Conservation (phyloP, 345 rosid species). For the Euphorbia tirucalli region DNA sequence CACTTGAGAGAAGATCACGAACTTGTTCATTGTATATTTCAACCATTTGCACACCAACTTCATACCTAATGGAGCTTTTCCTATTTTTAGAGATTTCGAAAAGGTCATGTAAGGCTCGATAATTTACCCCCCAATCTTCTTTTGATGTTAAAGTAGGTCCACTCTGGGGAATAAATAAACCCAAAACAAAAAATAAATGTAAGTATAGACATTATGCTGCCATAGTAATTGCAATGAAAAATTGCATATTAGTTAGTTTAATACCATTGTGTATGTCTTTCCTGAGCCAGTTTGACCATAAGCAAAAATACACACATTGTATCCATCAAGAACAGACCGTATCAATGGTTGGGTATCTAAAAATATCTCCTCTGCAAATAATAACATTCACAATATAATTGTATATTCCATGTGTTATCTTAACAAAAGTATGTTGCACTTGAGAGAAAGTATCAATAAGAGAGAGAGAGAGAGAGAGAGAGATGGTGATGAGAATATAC, state of each 20-base stretch:
- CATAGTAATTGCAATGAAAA: slow-evolving; percentile 9
- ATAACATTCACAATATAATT: not conserved
- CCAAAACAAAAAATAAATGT: slow-evolving; percentile 9
- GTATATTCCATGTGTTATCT: not conserved
- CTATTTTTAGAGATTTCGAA: slow-evolving; percentile 76
- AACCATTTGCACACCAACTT: slow-evolving; percentile 96
- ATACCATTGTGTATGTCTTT: slow-evolving; percentile 96
- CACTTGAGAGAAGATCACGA: slow-evolving; percentile 76
- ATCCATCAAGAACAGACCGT: slow-evolving; percentile 94
- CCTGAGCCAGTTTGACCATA: slow-evolving; percentile 99
- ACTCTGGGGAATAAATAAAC: slow-evolving; percentile 44
- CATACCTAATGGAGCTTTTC: slow-evolving; percentile 63
- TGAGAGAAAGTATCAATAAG: not conserved
- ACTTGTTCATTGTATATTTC: slow-evolving; percentile 99
- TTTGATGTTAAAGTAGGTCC: slow-evolving; percentile 73
- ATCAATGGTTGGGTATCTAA: slow-evolving; percentile 86
- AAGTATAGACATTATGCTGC: slow-evolving; percentile 12
- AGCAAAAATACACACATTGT: slow-evolving; percentile 96
- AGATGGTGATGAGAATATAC: not conserved
- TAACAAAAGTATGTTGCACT: slow-evolving; percentile 8
- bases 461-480: not conserved
- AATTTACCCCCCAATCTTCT: slow-evolving; percentile 98
- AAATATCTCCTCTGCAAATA: slow-evolving; percentile 77
- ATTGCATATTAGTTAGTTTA: slow-evolving; percentile 13
- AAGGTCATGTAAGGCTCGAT: slow-evolving; percentile 88